Conservation (phyloP, 768 basidiomycete genomes). For the Termitomyces sp. region DNA sequence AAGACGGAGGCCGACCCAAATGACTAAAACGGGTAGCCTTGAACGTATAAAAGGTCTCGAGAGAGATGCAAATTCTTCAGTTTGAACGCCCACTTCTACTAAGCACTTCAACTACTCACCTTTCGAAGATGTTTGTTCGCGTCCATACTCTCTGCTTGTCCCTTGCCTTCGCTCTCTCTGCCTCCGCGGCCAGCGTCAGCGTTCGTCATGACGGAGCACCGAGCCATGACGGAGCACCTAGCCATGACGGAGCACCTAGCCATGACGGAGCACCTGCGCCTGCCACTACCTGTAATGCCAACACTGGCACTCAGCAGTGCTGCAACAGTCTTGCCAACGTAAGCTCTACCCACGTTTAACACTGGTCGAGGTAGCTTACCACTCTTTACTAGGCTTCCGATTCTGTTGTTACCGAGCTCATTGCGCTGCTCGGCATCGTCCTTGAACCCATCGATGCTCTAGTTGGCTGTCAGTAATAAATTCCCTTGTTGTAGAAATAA, state of each 20-base stretch:
- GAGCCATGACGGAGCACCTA: no score
- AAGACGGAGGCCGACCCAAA: neutral
- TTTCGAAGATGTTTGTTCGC: conserved; percentile 16
- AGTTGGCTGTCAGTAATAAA: conserved; percentile 17
- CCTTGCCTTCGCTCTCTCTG: conserved; percentile 16
- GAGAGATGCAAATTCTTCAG: conserved; percentile 7
- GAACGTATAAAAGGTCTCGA: conserved; percentile 3
- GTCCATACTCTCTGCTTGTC: conserved; percentile 11
- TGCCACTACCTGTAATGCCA: conserved; percentile 3
- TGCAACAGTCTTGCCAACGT: conserved; percentile 5
- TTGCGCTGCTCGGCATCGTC: conserved; percentile 12
- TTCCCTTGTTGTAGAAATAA: neutral
- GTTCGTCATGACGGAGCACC: conserved; percentile 3
- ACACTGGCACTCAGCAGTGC: conserved; percentile 14
- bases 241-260: neutral
- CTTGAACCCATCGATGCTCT: conserved; percentile 5
- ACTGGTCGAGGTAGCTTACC: neutral
- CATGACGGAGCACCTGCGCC: neutral
- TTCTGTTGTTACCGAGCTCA: conserved; percentile 7
- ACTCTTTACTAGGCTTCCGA: neutral
- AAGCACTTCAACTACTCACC: neutral
- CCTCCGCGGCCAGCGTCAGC: conserved; percentile 12
- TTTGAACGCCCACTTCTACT: conserved; percentile 13
- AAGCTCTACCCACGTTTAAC: neutral
- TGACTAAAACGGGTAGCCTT: no score